phyloP scores from a whole-genome alignment of 257 asterid species.

The Solanum sparsipilum region DNA sequence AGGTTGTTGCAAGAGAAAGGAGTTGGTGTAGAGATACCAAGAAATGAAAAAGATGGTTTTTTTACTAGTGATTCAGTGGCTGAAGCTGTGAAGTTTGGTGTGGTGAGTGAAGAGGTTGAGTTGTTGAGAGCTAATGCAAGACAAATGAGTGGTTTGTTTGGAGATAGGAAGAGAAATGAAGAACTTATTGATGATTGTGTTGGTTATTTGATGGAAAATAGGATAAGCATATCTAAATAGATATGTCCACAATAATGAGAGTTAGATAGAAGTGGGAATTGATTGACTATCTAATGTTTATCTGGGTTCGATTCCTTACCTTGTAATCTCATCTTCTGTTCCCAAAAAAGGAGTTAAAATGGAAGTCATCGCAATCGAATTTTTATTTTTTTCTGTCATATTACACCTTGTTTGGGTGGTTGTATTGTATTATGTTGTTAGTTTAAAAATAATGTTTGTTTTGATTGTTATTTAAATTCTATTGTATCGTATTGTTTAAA shows the following conservation, averaged over 20 bases:
- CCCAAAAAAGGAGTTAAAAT: background rate
- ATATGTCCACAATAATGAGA: background rate
- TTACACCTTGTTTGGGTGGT: background rate
- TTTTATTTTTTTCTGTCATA: background rate
- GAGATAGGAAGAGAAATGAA: constrained; percentile 23
- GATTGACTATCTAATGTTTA: background rate
- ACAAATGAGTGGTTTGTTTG: constrained; percentile 34
- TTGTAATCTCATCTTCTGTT: background rate
- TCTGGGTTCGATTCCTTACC: background rate
- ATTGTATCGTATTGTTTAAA: no score
- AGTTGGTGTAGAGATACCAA: constrained; percentile 66
- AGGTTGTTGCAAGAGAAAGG: constrained; percentile 53
- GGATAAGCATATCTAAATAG: background rate
- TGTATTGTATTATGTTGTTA: no score
- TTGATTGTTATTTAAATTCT: no score
- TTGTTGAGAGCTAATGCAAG: constrained; percentile 42
- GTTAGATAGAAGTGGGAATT: background rate
- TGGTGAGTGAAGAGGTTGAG: constrained; percentile 49
- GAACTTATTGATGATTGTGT: constrained; percentile 27
- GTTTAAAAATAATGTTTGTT: background rate
- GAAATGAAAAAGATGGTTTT: constrained; percentile 42
- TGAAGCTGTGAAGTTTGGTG: constrained; percentile 32
- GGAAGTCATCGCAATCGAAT: background rate
- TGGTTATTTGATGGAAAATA: constrained; percentile 22
- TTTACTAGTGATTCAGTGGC: constrained; percentile 52